Base-by-base conservation (phyloP, 2,329 filamentous ascomycete species). In the Trichophyton benhamiae region DNA sequence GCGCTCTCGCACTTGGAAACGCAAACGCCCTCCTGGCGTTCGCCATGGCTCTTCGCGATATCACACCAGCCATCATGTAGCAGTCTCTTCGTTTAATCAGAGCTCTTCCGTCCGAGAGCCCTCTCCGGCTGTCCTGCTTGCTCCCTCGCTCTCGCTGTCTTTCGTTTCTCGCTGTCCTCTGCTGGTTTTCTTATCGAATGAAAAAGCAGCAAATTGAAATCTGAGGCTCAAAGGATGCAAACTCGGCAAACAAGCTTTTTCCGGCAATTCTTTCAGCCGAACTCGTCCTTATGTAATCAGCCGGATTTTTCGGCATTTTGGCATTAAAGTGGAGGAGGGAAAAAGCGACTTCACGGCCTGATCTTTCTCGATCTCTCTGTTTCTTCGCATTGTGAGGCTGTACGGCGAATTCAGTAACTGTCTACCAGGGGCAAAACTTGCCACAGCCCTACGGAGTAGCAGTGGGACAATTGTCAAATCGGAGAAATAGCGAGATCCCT, bases 171-270 rank as follows among this genome's bases (percentile, higher is more conserved):
- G n/a, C 30, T 38, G 27, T n/a, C n/a, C 5, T 6, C 41, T n/a
- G n/a, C 52, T 22, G 33, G 13, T 55, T 55, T 41, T 59, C 55
- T 57, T 57, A 36, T 15, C 25, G 15, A 25, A 60, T 60, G 58
- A 46, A 52, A 17, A 25, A 52, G 42, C 22, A 48, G 42, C 58
- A 60, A 60, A 30, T 60, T 36, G 46, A 59, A 59, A 25, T 25
- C 17, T 30, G 55, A 44, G 27, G 38, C 36, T 46, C 30, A 52
- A 38, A 25, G 15, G 5, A 11, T 63, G 62, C 62, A 63, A 63
- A 63, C 60, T 46, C 1, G 15, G 20, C 60, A 63, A 63, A 63
- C 62, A 61, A 15, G 36, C 41, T 46, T 36, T n/a, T 42, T 58
- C 3, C 2, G 27, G 52, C 6, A 55, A 15, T 17, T 36, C 33